A percentile compares a stretch with the other conserved stretches of the same genome.
These are phyloP conservation scores for Heliamphora pulchella DNA, from an alignment of 179 eudicot genomes.

Conservation along the genomic window DNA sequence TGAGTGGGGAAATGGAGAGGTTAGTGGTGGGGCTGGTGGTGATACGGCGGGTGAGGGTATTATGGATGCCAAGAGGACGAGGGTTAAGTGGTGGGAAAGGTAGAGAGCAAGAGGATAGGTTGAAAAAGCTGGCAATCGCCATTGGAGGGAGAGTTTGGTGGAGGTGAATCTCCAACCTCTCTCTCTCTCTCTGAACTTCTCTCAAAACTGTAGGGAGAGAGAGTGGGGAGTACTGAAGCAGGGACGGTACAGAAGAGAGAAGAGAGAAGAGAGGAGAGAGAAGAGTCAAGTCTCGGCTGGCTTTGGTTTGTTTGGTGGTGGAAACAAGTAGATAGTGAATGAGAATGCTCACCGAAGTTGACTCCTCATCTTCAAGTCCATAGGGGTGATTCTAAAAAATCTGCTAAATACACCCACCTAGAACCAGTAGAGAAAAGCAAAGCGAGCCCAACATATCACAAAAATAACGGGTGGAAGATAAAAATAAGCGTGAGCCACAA, in stretches of 20 bases:
- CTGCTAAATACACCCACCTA: no score
- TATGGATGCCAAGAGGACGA: not conserved
- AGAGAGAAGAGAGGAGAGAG: slow-evolving; percentile 14
- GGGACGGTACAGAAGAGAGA: not conserved
- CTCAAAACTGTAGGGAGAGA: not conserved
- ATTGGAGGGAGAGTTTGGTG: slow-evolving; percentile 9
- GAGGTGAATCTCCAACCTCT: not conserved
- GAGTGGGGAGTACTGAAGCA: no score
- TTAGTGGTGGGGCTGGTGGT: slow-evolving; percentile 13
- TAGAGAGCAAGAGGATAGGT: slow-evolving; percentile 10
- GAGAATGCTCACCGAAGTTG: no score
- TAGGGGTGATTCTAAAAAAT: no score
- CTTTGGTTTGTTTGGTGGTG: not conserved
- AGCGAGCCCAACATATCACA: no score
- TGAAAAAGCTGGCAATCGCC: slow-evolving; percentile 23
- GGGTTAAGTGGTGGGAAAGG: not conserved
- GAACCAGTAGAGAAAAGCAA: no score
- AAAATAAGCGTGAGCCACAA: no score
- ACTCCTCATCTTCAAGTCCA: no score
- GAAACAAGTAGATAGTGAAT: not conserved
- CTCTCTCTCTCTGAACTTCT: not conserved
- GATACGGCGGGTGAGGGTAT: not conserved
- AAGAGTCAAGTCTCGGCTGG: not conserved
- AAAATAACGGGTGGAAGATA: no score
- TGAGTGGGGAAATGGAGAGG: slow-evolving; percentile 8